These are phyloP conservation scores for Fusarium udum DNA, from an alignment of 2,329 filamentous ascomycete genomes.

Conservation along the genomic window DNA sequence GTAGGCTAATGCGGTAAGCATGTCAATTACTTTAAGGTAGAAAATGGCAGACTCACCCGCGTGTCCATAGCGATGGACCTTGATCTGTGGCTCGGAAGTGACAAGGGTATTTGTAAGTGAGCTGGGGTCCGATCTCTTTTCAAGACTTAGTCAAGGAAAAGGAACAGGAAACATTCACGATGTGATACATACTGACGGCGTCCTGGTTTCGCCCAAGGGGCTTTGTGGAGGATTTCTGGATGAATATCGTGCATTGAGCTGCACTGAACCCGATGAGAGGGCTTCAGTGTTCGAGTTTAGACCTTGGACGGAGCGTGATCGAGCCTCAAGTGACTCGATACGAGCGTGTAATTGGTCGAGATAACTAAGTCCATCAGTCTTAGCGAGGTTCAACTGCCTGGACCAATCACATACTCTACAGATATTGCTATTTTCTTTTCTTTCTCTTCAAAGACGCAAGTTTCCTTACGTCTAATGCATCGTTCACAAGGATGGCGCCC, in stretches of 20 bases:
- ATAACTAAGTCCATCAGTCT: slow-evolving; percentile 11
- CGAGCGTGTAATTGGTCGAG: slow-evolving; percentile 29
- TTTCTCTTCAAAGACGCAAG: slow-evolving; percentile 32
- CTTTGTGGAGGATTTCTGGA: neutral
- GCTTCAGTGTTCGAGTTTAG: neutral
- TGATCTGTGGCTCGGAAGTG: slow-evolving; percentile 31
- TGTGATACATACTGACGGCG: neutral
- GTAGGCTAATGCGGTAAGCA: slow-evolving; percentile 19
- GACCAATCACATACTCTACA: slow-evolving; percentile 12
- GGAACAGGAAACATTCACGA: neutral
- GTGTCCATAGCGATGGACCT: slow-evolving; percentile 33
- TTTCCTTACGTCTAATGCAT: slow-evolving; percentile 28
- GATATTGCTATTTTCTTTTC: slow-evolving; percentile 27
- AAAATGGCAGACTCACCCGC: slow-evolving; percentile 1
- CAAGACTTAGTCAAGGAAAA: neutral
- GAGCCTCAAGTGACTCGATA: slow-evolving; percentile 23
- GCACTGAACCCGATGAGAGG: too few relatives aligned
- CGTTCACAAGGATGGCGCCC: slow-evolving; percentile 29
- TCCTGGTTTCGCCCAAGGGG: neutral
- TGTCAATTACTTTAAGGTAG: accelerated
- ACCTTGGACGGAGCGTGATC: neutral
- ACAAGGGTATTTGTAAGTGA: slow-evolving; percentile 30
- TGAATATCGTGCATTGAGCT: neutral
- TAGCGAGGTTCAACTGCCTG: neutral
- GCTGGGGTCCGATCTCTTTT: neutral